Evolutionary conservation across 192 early-diverging fungal genomes (phyloP), one percentile per base, ranked within the genome.

Genomic region (Backusella luteola): DNA sequence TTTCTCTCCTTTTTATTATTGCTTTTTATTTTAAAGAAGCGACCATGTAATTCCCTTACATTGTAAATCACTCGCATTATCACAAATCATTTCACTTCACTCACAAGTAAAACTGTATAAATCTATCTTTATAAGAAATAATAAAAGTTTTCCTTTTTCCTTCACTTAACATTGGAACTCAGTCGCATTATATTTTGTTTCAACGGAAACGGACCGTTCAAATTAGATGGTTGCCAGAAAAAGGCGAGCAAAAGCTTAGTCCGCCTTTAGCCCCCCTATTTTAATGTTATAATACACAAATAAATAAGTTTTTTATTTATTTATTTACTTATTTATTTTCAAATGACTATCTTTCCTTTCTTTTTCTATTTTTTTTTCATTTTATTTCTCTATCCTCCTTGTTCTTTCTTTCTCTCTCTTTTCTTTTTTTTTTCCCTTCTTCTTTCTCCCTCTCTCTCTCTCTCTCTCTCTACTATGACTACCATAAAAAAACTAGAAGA

Each of bases 131-230:
- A 39, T 39, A 39, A 39, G 1, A 2, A 39, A 9, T 0, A 29
- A 0, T 3, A 39, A 9, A 39, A 11, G 38, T 39, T 21, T 21
- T 21, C 52, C 52, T 53, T 53, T 53, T 32, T 52, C 49, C 1
- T n/a, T 52, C 49, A 23, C 21, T 7, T 23, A 21, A 9, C 2
- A 59, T 59, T 59, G 1, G 8, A 59, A 59, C 53, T 59, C 53
- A 59, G 53, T 26, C 11, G 53, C 21, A 59, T 59, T 59, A 21
- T 21, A 59, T 59, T 3, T 59, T 59, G 53, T 59, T 59, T 59
- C 53, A 59, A 59, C 53, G 53, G 53, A 59, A 26, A 59, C 23
- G 53, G 53, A 59, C 53, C 53, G 53, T 59, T 59, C 53, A 59
- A 59, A 59, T 59, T 59, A 59, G 53, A 8, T 59, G 23, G 9